phyloP scores from a whole-genome alignment of 1,284 basidiomycete species.

The Marasmius fiardii region DNA sequence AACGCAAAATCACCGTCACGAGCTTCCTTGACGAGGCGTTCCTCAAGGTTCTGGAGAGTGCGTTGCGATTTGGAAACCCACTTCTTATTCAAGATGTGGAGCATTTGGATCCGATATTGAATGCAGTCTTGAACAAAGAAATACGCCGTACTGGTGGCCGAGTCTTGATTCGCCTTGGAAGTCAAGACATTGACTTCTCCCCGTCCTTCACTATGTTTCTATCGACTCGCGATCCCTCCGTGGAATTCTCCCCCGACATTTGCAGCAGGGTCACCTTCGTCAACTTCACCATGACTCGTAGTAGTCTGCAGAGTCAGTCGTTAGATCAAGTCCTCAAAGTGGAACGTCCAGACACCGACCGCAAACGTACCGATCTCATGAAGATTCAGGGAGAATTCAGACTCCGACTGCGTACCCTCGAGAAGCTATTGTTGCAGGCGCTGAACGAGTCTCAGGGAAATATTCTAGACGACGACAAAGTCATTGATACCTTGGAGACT shows the following conservation, averaged over 20 bases:
- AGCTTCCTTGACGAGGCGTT: conserved; percentile 99
- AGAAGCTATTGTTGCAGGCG: conserved; percentile 91
- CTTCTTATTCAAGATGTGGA: conserved; percentile 98
- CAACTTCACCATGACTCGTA: conserved; percentile 99
- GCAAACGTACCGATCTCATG: conserved; percentile 97
- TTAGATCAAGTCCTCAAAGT: conserved; percentile 96
- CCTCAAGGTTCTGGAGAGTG: conserved; percentile 97
- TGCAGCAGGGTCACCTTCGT: conserved; percentile 99
- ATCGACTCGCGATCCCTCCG: conserved; percentile 94
- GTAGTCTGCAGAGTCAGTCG: conserved; percentile 97
- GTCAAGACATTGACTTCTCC: conserved; percentile 98
- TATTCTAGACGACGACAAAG: conserved; percentile 98
- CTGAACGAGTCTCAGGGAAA: conserved; percentile 97
- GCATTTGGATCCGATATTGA: conserved; percentile 96
- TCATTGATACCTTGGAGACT: conserved; percentile 96
- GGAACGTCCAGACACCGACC: conserved; percentile 95
- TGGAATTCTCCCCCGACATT: conserved; percentile 97
- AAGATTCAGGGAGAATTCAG: conserved; percentile 99
- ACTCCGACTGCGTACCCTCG: conserved; percentile 87
- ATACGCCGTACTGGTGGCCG: conserved; percentile 94
- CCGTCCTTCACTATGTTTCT: conserved; percentile 99
- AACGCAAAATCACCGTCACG: conserved; percentile 96
- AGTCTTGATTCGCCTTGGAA: conserved; percentile 96
- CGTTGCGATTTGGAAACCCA: conserved; percentile 98
- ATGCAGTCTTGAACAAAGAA: conserved; percentile 97